Conservation (phyloP, 768 basidiomycete species). For the Pleurotus cornucopiae region DNA sequence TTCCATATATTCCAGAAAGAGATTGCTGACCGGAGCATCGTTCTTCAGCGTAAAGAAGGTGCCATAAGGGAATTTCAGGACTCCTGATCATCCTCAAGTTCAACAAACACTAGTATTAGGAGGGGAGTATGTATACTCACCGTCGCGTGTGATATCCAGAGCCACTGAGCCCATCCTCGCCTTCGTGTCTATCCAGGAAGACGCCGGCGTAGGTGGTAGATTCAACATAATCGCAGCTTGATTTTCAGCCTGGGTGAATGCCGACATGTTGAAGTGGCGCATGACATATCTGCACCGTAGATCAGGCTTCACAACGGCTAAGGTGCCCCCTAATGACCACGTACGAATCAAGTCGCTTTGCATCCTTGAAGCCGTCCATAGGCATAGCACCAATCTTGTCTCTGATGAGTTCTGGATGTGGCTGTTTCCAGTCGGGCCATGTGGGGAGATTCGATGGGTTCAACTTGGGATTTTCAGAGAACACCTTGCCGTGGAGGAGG, state of each 20-base stretch:
- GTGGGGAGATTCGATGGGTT: not conserved
- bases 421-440: constrained; percentile 8
- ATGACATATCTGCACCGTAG: constrained; percentile 13
- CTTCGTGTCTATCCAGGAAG: constrained; percentile 17
- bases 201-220: constrained; percentile 6
- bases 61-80: constrained; percentile 9
- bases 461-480: constrained; percentile 12
- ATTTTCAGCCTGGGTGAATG: constrained; percentile 16
- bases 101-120: not conserved
- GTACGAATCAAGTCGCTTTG: constrained; percentile 11
- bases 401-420: constrained; percentile 7
- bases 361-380: constrained; percentile 7
- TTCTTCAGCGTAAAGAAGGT: constrained; percentile 7
- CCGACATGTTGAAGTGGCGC: constrained; percentile 14
- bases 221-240: constrained; percentile 6
- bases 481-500: constrained; percentile 11
- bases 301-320: too few species aligned
- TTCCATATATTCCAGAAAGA: constrained; percentile 17
- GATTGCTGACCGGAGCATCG: not conserved
- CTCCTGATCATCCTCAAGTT: constrained; percentile 5
- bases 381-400: not conserved
- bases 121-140: not conserved
- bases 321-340: not conserved
- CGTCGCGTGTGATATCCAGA: constrained; percentile 16
- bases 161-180: constrained; percentile 14